phyloP scores from a whole-genome alignment of 805 yeast species.

The Monosporozyma siamensis region DNA sequence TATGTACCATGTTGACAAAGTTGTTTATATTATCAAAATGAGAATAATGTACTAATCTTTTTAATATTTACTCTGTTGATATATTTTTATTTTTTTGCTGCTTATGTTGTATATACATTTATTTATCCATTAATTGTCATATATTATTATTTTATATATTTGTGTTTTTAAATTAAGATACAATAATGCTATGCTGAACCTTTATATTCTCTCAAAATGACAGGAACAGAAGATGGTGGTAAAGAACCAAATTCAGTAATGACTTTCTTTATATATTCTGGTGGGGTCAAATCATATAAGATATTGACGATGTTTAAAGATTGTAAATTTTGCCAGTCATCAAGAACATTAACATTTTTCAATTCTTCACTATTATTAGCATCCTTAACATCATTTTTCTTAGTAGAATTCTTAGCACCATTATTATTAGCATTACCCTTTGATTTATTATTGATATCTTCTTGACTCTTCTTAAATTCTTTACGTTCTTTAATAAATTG shows the following conservation, averaged over 20 bases:
- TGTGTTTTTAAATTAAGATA: neutral
- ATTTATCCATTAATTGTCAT: neutral
- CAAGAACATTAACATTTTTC: constrained; percentile 34
- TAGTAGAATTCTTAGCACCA: constrained; percentile 8
- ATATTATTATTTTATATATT: neutral
- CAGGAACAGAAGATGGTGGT: constrained; percentile 98
- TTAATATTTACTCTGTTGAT: too few relatives aligned
- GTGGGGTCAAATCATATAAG: constrained; percentile 90
- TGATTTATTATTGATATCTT: constrained; percentile 22
- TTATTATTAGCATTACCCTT: constrained; percentile 14
- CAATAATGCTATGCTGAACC: constrained; percentile 23
- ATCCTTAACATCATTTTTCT: constrained; percentile 17
- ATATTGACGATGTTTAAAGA: constrained; percentile 69
- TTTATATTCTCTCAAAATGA: constrained; percentile 87
- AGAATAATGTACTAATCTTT: neutral
- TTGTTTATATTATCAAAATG: neutral
- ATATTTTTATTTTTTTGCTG: too few relatives aligned
- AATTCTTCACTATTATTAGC: constrained; percentile 14
- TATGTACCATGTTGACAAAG: too few relatives aligned
- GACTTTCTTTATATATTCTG: constrained; percentile 84
- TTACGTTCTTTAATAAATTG: constrained; percentile 43
- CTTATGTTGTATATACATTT: neutral
- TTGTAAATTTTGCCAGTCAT: constrained; percentile 56
- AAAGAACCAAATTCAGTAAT: constrained; percentile 93
- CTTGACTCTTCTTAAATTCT: constrained; percentile 21